Base-by-base conservation (phyloP, 495 filamentous ascomycete species). In the Penicillium subrubescens region DNA sequence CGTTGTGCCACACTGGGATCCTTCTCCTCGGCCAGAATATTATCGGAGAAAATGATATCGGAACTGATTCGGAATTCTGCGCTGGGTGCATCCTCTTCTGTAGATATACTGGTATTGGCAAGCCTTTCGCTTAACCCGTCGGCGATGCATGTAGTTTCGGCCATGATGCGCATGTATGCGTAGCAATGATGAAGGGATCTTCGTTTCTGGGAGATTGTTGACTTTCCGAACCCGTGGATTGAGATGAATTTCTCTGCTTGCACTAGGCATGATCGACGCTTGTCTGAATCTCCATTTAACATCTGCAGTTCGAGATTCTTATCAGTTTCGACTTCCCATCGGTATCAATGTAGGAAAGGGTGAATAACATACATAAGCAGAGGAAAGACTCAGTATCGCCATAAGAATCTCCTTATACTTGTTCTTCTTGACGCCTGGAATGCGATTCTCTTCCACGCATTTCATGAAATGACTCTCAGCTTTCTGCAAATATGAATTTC, bases 91-190 rank as follows among this genome's bases (percentile, higher is more conserved):
- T 31, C 43, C 1, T 62, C 31, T 1, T 46, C 50, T 21, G 2
- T 33, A 50, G 17, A 48, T 27, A 8, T 2, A 21, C 43, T 58
- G 3, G 58, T 37, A 2, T 52, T 54, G 4, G 29, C 15, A 8
- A 60, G 27, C 11, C 27, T 48, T 10, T 31, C 15, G 21, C 29
- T 64, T n/a, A 60, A 14, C 4, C 19, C 48, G 5, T 59, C 61
- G 5, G 29, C 50, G 23, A 71, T 61, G 39, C 67, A 62, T 19
- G 67, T 72, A 10, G 70, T 72, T 34, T 72, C 67, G 12, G 70
- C 65, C 65, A 72, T 70, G 25, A 72, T 72, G 15, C 70, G 65
- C 67, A 72, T 72, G 21, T 66, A 72, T 4, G 67, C 67, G 41
- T 72, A 72, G 55, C 67, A 70, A 37, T 70, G 70, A 31, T 72